A percentile compares a stretch with the other conserved stretches of the same genome.
Evolutionary conservation across 2,329 filamentous ascomycete genomes (phyloP).

Genomic region (Penicillium janthinellum): DNA sequence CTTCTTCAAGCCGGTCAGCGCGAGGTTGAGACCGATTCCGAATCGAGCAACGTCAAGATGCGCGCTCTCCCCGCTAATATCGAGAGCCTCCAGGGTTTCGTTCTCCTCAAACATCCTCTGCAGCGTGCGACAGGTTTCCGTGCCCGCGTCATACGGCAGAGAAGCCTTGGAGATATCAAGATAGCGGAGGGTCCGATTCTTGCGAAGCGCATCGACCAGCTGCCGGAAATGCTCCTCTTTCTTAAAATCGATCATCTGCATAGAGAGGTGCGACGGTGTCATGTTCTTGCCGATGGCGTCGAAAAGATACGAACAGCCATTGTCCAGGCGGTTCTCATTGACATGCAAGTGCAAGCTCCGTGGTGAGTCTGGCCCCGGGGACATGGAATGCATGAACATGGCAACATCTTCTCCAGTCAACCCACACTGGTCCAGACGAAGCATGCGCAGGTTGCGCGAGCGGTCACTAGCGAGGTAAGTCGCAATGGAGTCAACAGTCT

Average conservation of each 20-base stretch:
- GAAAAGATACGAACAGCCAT: constrained; percentile 47
- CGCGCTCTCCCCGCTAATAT: constrained; percentile 72
- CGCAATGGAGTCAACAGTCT: constrained; percentile 66
- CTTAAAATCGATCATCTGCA: constrained; percentile 70
- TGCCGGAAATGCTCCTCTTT: constrained; percentile 65
- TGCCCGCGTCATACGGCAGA: constrained; percentile 67
- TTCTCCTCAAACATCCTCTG: constrained; percentile 68
- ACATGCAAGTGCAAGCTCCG: constrained; percentile 67
- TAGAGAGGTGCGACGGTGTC: constrained; percentile 65
- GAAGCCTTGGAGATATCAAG: constrained; percentile 72
- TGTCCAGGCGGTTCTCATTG: constrained; percentile 59
- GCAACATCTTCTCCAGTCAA: constrained; percentile 67
- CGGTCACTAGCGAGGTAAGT: constrained; percentile 64
- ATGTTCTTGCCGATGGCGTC: constrained; percentile 52
- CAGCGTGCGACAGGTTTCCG: constrained; percentile 66
- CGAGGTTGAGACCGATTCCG: constrained; percentile 68
- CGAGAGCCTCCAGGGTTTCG: constrained; percentile 64
- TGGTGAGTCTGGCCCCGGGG: constrained; percentile 49
- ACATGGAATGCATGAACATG: constrained; percentile 65
- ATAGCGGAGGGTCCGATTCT: constrained; percentile 64
- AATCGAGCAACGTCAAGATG: constrained; percentile 70
- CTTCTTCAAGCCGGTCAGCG: constrained; percentile 64
- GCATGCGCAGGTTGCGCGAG: constrained; percentile 61
- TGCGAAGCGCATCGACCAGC: constrained; percentile 62
- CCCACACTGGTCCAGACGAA: constrained; percentile 69